A percentile compares a stretch with the other conserved stretches of the same genome.
Conservation (phyloP, 2,329 filamentous ascomycete species). For the Penicillium griseofulvum region DNA sequence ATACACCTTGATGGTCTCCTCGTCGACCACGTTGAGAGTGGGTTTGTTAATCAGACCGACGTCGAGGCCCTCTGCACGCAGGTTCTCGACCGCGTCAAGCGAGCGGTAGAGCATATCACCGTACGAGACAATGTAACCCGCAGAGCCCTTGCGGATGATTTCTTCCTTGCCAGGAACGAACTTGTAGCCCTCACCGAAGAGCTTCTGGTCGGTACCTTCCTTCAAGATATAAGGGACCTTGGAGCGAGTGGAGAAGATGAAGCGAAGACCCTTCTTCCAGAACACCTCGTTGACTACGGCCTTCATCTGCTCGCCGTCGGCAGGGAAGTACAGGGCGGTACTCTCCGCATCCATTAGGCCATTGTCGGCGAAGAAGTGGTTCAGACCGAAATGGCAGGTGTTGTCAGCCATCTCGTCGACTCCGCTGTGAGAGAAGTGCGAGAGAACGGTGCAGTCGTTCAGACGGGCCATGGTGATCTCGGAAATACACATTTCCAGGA, state of each 20-base stretch:
- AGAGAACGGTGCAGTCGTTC: conserved; percentile 39
- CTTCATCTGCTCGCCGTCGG: conserved; percentile 43
- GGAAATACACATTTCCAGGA: conserved; percentile 42
- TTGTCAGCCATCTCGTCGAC: conserved; percentile 45
- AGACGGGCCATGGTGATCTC: conserved; percentile 44
- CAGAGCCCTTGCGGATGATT: conserved; percentile 36
- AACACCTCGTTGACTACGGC: conserved; percentile 39
- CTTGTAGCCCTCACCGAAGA: conserved; percentile 38
- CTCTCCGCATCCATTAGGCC: conserved; percentile 38
- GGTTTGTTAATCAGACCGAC: conserved; percentile 42
- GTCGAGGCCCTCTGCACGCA: conserved; percentile 37
- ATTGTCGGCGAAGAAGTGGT: conserved; percentile 44
- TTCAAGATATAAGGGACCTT: conserved; percentile 41
- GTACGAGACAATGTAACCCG: conserved; percentile 40
- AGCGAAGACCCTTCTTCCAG: conserved; percentile 38
- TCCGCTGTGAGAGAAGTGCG: conserved; percentile 42
- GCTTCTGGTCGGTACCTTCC: conserved; percentile 35
- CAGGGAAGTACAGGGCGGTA: conserved; percentile 41
- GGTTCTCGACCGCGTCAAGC: conserved; percentile 39
- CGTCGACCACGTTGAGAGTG: conserved; percentile 40
- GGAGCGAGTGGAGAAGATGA: conserved; percentile 41
- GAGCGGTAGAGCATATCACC: conserved; percentile 45
- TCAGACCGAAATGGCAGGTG: conserved; percentile 44
- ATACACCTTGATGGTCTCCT: conserved; percentile 39
- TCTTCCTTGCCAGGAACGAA: conserved; percentile 41